Base-by-base conservation (phyloP, 257 asterid species). In the Jasminum sambac region DNA sequence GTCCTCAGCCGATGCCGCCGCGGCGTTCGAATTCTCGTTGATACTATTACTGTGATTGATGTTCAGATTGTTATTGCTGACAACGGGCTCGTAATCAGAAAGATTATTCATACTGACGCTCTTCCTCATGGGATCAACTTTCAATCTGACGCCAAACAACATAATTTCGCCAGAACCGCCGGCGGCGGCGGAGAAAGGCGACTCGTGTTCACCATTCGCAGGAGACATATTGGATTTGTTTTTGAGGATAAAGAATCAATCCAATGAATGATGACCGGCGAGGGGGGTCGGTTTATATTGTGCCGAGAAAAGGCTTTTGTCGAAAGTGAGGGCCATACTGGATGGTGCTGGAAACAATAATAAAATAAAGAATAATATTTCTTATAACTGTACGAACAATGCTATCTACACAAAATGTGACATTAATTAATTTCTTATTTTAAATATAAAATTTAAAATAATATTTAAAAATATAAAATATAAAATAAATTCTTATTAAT, bases 41-140 rank as follows among this genome's bases (percentile, higher is more conserved):
- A 6, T 40, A 7, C 12, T 40, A 1, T 5, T 71, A 37, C 13
- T 13, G 8, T 46, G 70, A 52, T 40, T 68, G 64, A 41, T 62
- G 26, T 26, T 26, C 60, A 36, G 63, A 55, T 58, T 46, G n/a
- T 40, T 68, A 36, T 66, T 72, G 52, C 26, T 25, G 43, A 46
- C 64, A 7, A 77, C 73, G 21, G 81, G 89, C 70, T 79, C 85
- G 64, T 93, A 93, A 64, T 88, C 87, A 0, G 95, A 86, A 0
- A 93, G 88, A 72, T 93, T 84, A 46, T 82, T 90, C 96, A 90
- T 84, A 83, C 98, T 93, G 39, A 86, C 97, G 41, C 94, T 84
- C 83, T 93, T 93, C 82, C 98, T 87, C 90, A 93, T 79, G 1
- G 94, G 96, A 69, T 93, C 98, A 63, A 88, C 94, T 36, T 78